phyloP scores from a whole-genome alignment of 768 basidiomycete species.

The Lactarius evosmus region DNA sequence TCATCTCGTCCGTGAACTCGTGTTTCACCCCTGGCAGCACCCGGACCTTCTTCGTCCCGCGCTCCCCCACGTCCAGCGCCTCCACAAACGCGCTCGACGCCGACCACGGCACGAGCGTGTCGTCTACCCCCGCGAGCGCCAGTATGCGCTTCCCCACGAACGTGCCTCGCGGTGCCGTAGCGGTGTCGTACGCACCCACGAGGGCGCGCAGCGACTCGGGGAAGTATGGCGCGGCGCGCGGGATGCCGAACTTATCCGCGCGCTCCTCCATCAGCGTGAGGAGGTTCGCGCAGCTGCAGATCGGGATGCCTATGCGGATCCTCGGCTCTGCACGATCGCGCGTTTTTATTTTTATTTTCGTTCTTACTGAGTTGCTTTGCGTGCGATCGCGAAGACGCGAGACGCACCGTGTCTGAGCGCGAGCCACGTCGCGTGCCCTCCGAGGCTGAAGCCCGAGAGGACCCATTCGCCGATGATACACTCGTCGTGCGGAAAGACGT shows the following conservation, averaged over 20 bases:
- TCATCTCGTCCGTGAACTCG: constrained; percentile 39
- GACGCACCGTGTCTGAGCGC: constrained; percentile 50
- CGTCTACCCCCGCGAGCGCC: constrained; percentile 56
- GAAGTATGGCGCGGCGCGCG: constrained; percentile 51
- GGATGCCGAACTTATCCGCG: constrained; percentile 45
- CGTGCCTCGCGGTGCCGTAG: constrained; percentile 44
- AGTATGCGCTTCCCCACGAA: constrained; percentile 73
- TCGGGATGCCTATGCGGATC: constrained; percentile 43
- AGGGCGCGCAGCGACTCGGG: constrained; percentile 51
- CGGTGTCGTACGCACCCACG: constrained; percentile 48
- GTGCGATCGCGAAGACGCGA: constrained; percentile 34
- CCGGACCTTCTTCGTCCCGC: constrained; percentile 35
- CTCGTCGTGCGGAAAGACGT: constrained; percentile 68
- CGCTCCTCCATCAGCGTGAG: constrained; percentile 52
- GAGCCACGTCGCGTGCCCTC: constrained; percentile 83
- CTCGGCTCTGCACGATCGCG: constrained; percentile 38
- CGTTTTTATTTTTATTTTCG: not conserved
- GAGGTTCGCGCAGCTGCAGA: constrained; percentile 69
- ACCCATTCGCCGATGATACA: constrained; percentile 64
- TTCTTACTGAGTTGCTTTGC: too few species aligned
- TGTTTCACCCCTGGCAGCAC: constrained; percentile 38
- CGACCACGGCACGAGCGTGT: constrained; percentile 38
- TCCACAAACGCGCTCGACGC: constrained; percentile 35
- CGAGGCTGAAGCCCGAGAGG: constrained; percentile 73
- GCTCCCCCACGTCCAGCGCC: constrained; percentile 30